These are phyloP conservation scores for Lathyrus oleraceus DNA, from an alignment of 306 rosid genomes.

Conservation along the genomic window DNA sequence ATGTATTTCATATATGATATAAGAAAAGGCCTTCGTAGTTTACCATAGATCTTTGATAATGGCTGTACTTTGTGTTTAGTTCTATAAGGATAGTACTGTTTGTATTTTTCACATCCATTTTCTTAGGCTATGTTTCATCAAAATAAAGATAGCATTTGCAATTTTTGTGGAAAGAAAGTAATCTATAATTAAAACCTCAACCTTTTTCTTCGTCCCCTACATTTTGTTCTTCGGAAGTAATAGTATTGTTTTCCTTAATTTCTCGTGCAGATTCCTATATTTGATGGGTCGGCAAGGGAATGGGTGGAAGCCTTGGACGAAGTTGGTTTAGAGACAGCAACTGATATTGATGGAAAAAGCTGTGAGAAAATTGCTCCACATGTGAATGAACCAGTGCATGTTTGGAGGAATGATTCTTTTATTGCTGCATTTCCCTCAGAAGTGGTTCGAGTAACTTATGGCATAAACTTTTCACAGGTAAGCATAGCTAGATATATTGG, in stretches of 20 bases:
- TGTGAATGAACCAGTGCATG: conserved; percentile 62
- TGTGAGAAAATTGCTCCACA: conserved; percentile 69
- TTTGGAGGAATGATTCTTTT: conserved; percentile 75
- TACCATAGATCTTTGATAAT: neutral
- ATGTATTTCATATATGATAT: neutral
- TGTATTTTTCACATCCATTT: neutral
- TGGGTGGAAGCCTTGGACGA: conserved; percentile 75
- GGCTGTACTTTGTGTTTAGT: conserved; percentile 9
- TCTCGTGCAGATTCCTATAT: conserved; percentile 71
- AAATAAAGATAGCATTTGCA: neutral
- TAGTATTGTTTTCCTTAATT: conserved; percentile 29
- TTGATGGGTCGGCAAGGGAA: conserved; percentile 86
- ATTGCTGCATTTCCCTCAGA: conserved; percentile 76
- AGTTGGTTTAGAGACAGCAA: conserved; percentile 70
- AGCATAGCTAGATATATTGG: conserved; percentile 20
- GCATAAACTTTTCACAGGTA: conserved; percentile 84
- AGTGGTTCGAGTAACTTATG: conserved; percentile 58
- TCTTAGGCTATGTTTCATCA: neutral
- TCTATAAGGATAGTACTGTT: neutral
- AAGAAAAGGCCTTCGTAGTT: conserved; percentile 1
- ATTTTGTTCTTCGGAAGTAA: neutral
- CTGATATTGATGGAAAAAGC: conserved; percentile 48
- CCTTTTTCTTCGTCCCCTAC: neutral
- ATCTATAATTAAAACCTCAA: neutral
- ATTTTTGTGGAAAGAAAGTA: conserved; percentile 28